These are phyloP conservation scores for Brettanomyces custersianus DNA, from an alignment of 805 yeast genomes.

Conservation along the genomic window DNA sequence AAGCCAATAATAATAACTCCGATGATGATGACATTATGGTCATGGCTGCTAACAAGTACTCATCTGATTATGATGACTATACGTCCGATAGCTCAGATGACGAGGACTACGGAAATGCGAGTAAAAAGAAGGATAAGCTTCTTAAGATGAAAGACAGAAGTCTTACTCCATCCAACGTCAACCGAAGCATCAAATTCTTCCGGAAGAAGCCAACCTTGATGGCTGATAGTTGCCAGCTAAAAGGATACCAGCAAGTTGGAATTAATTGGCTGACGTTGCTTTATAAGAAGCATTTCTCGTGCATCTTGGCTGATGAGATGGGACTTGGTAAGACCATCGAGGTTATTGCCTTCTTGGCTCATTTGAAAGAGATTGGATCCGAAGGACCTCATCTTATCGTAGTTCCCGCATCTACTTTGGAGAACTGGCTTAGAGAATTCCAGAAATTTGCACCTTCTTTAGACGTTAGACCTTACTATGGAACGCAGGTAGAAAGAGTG, in stretches of 20 bases:
- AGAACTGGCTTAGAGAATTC: conserved; percentile 95
- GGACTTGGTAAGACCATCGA: conserved; percentile 97
- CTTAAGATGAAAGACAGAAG: neutral
- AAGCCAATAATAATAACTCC: conserved; percentile 22
- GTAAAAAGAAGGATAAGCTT: neutral
- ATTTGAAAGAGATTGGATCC: conserved; percentile 53
- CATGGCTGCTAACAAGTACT: conserved; percentile 20
- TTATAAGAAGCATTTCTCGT: conserved; percentile 71
- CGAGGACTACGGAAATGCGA: conserved; percentile 7
- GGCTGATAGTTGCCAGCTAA: conserved; percentile 56
- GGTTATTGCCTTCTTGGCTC: conserved; percentile 86
- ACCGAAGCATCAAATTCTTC: conserved; percentile 34
- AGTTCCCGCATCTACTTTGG: conserved; percentile 94
- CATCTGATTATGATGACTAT: conserved; percentile 20
- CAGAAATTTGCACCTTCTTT: conserved; percentile 77
- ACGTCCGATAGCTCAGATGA: conserved; percentile 23
- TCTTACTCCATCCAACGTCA: neutral
- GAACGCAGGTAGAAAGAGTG: conserved; percentile 75
- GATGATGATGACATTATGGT: conserved; percentile 7
- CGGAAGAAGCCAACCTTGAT: conserved; percentile 64
- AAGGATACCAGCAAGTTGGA: conserved; percentile 94
- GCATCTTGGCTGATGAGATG: conserved; percentile 98
- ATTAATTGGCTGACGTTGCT: conserved; percentile 83
- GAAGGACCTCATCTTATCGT: conserved; percentile 85
- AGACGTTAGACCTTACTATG: conserved; percentile 88